A percentile compares a stretch with the other conserved stretches of the same genome.
Conservation (phyloP, 2,329 filamentous ascomycete species). For the Exophiala mesophila region DNA sequence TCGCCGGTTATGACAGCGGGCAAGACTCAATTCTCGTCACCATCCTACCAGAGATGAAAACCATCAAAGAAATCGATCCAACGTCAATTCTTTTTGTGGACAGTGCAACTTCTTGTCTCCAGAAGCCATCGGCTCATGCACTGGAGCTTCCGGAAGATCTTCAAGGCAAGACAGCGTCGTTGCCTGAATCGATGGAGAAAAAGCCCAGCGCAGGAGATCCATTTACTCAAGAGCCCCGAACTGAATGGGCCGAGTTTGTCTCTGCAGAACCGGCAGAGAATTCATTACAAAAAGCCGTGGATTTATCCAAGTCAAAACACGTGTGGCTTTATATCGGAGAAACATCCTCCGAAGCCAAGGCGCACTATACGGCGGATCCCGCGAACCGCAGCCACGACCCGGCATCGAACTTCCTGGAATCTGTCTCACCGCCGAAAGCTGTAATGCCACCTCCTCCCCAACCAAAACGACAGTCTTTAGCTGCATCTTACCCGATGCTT, state of each 20-base stretch:
- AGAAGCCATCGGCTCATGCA: conserved; percentile 41
- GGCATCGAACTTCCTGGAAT: conserved; percentile 47
- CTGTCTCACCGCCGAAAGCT: conserved; percentile 33
- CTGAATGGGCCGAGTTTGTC: conserved; percentile 73
- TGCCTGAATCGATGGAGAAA: conserved; percentile 28
- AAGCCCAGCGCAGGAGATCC: conserved; percentile 31
- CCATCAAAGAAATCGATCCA: conserved; percentile 57
- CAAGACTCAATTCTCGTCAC: conserved; percentile 64
- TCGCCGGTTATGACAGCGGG: conserved; percentile 76
- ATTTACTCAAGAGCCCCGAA: conserved; percentile 41
- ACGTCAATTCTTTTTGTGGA: conserved; percentile 46
- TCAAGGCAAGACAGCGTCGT: conserved; percentile 37
- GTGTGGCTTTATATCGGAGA: conserved; percentile 86
- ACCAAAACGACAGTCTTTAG: conserved; percentile 25
- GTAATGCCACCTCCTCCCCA: conserved; percentile 27
- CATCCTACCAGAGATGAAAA: conserved; percentile 77
- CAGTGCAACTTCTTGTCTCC: conserved; percentile 44
- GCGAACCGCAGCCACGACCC: conserved; percentile 45
- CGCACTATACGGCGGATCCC: conserved; percentile 82
- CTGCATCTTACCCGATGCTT: conserved; percentile 21
- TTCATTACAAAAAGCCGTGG: conserved; percentile 61
- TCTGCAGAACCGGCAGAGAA: conserved; percentile 54
- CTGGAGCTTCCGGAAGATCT: conserved; percentile 45
- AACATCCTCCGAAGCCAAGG: conserved; percentile 81
- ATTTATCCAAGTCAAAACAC: conserved; percentile 67